Conservation (phyloP, 2,329 filamentous ascomycete genomes). For the Stachybotrys elegans region DNA sequence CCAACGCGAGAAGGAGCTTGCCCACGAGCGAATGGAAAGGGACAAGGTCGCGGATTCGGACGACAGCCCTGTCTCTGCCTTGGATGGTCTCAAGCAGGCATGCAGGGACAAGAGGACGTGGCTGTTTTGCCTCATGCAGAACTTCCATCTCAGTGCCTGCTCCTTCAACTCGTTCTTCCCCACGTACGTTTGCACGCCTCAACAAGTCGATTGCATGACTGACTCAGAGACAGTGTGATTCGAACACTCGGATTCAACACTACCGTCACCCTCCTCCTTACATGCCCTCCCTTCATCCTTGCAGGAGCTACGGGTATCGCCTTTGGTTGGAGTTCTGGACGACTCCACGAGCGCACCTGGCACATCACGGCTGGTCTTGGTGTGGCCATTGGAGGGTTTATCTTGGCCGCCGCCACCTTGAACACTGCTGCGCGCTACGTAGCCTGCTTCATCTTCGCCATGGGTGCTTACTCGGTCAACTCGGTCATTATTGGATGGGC, state of each 20-base stretch:
- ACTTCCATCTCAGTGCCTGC: conserved; percentile 47
- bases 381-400: conserved; percentile 36
- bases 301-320: conserved; percentile 41
- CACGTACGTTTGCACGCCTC: conserved; percentile 16
- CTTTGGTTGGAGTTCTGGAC: conserved; percentile 44
- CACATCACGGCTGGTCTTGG: conserved; percentile 40
- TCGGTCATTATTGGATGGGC: conserved; percentile 43
- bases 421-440: conserved; percentile 34
- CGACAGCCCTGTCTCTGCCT: conserved; percentile 30
- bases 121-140: conserved; percentile 50
- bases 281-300: conserved; percentile 46
- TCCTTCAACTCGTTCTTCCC: conserved; percentile 42
- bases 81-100: conserved; percentile 44
- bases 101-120: conserved; percentile 45
- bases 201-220: rapidly evolving
- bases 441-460: conserved; percentile 36
- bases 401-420: conserved; percentile 30
- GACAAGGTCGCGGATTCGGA: conserved; percentile 45
- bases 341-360: conserved; percentile 42
- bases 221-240: conserved; percentile 28
- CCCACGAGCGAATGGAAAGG: conserved; percentile 40
- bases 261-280: conserved; percentile 46
- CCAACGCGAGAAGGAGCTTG: conserved; percentile 42
- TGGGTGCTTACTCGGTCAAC: conserved; percentile 40
- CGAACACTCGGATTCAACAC: conserved; percentile 42